Evolutionary conservation across 306 rosid species (phyloP), one percentile per base, ranked within the genome.

Genomic region (Dryas alaskensis): DNA sequence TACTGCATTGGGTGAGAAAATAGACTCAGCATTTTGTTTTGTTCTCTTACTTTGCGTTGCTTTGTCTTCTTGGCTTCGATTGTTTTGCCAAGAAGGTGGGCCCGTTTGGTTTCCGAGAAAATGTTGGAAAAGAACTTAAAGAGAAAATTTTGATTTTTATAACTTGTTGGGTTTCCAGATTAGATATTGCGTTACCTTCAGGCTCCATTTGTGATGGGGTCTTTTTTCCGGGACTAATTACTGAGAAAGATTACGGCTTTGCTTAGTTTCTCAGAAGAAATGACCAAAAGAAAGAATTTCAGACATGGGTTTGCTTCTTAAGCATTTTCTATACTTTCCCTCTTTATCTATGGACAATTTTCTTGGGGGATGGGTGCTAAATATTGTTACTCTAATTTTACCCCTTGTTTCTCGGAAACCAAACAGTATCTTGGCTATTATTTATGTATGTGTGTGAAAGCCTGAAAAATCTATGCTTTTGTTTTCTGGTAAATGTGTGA

Each of bases 61-160:
- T 60, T 9, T 69, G 44, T 12, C 53, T 51, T 25, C 8, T 19
- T 37, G 65, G 39, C 57, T 40, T 65, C 58, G 27, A 13, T 27
- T 79, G 64, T 37, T 67, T 67, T 57, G 8, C 3, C 10, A 1
- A 25, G 42, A 19, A 50, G n/a, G 55, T 8, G 8, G 60, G 8
- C 45, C 54, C 27, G 55, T 57, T 79, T 42, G 60, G 43, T 31
- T 74, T 45, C 8, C 45, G 75, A 45, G 49, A 68, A 79, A 57
- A 43, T 10, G 58, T 25, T 13, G 27, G 67, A n/a, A n/a, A 67
- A 27, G 39, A 58, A 19, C 16, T 40, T 8, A 61, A 54, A 17
- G 13, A 42, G 9, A 12, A 9, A 44, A 45, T 19, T 45, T 70
- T 44, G 22, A 6, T n/a, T 10, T 42, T 76, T 46, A 37, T 25